Percentiles rank a stretch among this genome's conserved stretches.
These are phyloP conservation scores for Pulveroboletus frians DNA, from an alignment of 768 basidiomycete genomes.

Conservation along the genomic window DNA sequence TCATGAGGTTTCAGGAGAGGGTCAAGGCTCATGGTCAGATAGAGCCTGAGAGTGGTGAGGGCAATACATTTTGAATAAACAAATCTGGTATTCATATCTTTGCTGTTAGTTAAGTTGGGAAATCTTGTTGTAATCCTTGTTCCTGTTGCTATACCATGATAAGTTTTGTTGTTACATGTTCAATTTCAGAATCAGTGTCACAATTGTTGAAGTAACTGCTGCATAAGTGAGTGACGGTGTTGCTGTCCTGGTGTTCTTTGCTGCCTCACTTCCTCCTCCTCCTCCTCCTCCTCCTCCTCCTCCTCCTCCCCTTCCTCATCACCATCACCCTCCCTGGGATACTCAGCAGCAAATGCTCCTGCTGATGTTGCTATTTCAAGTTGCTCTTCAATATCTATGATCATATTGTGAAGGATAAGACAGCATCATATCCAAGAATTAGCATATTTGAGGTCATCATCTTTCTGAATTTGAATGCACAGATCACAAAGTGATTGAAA, in stretches of 20 bases:
- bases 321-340: background rate
- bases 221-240: background rate
- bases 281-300: too few species aligned
- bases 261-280: background rate
- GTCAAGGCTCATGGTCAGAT: background rate
- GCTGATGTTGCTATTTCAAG: background rate
- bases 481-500: constrained; percentile 13
- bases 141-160: background rate
- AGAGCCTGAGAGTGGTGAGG: background rate
- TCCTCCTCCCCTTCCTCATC: too few species aligned
- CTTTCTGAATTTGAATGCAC: constrained; percentile 5
- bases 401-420: constrained; percentile 16
- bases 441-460: background rate
- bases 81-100: background rate
- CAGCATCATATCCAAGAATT: constrained; percentile 1
- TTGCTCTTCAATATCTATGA: constrained; percentile 3
- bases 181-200: too few species aligned
- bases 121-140: background rate
- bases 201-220: background rate
- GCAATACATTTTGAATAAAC: background rate
- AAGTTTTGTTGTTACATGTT: too few species aligned
- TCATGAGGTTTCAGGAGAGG: background rate
- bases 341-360: background rate
- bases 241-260: background rate
- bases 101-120: background rate